Evolutionary conservation across 768 basidiomycete genomes (phyloP).

Genomic region (Pisolithus albus): DNA sequence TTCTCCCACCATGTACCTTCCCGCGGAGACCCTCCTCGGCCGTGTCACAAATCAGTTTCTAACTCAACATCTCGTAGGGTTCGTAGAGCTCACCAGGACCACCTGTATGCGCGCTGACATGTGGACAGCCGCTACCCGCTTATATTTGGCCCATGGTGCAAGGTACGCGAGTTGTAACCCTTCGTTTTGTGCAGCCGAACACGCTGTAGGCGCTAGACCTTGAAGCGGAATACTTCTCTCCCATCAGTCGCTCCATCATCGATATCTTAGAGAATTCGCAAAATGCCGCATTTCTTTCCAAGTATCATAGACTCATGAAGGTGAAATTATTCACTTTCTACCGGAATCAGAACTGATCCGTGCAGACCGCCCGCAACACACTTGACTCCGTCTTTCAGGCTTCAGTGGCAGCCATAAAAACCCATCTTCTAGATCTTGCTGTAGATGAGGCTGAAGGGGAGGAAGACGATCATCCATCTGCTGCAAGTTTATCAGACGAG

Average conservation of each 20-base stretch:
- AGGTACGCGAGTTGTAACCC: constrained; percentile 34
- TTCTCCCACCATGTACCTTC: constrained; percentile 46
- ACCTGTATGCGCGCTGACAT: constrained; percentile 9
- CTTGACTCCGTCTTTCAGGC: constrained; percentile 22
- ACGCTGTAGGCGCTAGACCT: constrained; percentile 47
- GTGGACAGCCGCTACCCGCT: constrained; percentile 62
- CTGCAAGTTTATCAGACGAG: constrained; percentile 25
- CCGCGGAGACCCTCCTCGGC: constrained; percentile 46
- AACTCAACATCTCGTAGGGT: constrained; percentile 55
- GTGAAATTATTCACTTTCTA: constrained; percentile 26
- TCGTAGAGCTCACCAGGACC: constrained; percentile 11
- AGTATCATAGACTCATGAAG: constrained; percentile 40
- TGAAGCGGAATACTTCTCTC: constrained; percentile 43
- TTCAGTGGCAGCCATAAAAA: constrained; percentile 24
- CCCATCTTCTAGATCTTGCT: constrained; percentile 6
- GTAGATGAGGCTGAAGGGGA: constrained; percentile 9
- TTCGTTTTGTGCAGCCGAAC: background rate
- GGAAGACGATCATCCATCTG: constrained; percentile 4
- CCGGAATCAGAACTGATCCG: constrained; percentile 5
- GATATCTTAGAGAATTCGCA: constrained; percentile 49
- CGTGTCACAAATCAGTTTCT: constrained; percentile 49
- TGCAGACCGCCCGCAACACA: constrained; percentile 18
- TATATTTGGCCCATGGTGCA: constrained; percentile 64
- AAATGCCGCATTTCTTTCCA: constrained; percentile 39
- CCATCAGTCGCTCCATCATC: constrained; percentile 44